Evolutionary conservation across 2,329 filamentous ascomycete species (phyloP), one percentile per base, ranked within the genome.

Genomic region (Penicillium sp.): DNA sequence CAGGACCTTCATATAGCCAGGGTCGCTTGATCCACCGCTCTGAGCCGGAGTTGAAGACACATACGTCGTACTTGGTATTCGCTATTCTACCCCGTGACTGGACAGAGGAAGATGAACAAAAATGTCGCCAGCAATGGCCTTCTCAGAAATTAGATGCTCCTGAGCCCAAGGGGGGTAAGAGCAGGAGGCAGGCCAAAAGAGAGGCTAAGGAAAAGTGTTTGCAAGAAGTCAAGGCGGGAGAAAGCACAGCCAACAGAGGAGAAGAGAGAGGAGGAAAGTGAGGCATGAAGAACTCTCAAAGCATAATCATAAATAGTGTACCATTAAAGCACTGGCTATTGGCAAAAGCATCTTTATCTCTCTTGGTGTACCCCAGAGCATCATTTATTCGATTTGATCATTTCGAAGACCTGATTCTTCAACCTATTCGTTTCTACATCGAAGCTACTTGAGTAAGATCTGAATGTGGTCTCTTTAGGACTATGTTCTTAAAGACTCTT

Each of bases 61-160:
- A 99, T 73, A 99, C 94, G 0, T 94, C 89, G n/a, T 99, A 99
- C 70, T 81, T 99, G 4, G 88, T 95, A 4, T 99, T 99, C 75
- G 94, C 94, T 0, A 78, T 94, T 3, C 74, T 99, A 54, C 93
- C 94, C n/a, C 81, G 85, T 41, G 86, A 89, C 57, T 99, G 94
- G 94, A 86, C 79, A 0, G 86, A 84, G 33, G 88, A 88, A 54
- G 90, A 96, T 60, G 94, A 99, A 73, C 81, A 81, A 29, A 80
- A 80, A 28, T 85, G 86, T 46, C 74, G 81, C 59, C 77, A 81
- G 47, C 83, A 80, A 57, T 90, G 85, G 82, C 84, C 85, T 0
- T 82, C 83, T 16, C 83, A 83, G 59, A 77, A 80, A 63, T 76
- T 84, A 4, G 60, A 56, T 12, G 60, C 16, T 12, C 36, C 36